phyloP scores from a whole-genome alignment of 345 rosid genomes.

The Gossypioides kirkii region DNA sequence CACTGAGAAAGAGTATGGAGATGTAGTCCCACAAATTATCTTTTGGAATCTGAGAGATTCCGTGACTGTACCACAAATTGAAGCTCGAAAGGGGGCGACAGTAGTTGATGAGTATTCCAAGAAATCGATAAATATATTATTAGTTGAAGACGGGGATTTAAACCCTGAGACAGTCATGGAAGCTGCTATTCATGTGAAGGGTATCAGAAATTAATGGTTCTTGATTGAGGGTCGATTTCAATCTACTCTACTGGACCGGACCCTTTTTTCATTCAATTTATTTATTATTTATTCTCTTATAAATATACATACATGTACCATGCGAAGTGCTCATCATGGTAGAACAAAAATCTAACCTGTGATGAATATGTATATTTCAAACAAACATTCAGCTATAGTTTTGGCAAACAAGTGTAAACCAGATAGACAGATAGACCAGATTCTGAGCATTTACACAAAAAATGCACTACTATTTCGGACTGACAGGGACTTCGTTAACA shows the following conservation, averaged over 20 bases:
- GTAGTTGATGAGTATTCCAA: neutral
- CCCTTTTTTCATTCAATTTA: neutral
- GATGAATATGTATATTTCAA: neutral
- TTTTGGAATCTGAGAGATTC: no score
- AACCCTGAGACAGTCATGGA: neutral
- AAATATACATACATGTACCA: neutral
- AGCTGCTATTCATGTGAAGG: neutral
- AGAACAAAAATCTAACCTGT: neutral
- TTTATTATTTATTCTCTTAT: no score
- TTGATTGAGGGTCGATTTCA: neutral
- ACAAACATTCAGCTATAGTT: neutral
- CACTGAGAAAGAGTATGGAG: no score
- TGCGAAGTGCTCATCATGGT: neutral
- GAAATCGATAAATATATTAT: neutral
- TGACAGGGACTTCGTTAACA: slow-evolving; percentile 20
- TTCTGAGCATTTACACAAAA: neutral
- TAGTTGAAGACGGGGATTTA: neutral
- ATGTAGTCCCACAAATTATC: no score
- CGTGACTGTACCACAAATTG: no score
- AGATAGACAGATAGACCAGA: neutral
- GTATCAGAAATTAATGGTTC: neutral
- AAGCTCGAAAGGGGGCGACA: neutral
- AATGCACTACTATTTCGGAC: neutral
- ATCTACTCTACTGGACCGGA: neutral
- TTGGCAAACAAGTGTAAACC: neutral